phyloP scores from a whole-genome alignment of 208 protist genomes.

The Wallacemonas sp. region DNA sequence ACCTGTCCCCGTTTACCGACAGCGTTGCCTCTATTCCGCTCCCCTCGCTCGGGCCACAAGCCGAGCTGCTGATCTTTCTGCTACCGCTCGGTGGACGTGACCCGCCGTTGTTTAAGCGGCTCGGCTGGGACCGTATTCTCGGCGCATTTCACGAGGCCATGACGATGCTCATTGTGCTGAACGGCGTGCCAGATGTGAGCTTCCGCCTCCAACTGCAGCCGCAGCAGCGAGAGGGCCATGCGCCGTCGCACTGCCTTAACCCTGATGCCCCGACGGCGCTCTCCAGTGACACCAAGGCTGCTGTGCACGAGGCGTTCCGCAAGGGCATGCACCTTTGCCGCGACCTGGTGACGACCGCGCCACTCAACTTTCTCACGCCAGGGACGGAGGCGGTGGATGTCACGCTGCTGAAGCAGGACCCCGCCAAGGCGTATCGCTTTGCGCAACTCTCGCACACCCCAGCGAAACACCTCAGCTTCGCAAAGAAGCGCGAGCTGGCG shows the following conservation, averaged over 20 bases:
- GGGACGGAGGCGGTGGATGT: slow-evolving; percentile 67
- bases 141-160: slow-evolving; percentile 59
- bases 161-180: slow-evolving; percentile 59
- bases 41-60: slow-evolving; percentile 32
- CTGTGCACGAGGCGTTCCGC: slow-evolving; percentile 42
- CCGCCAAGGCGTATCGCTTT: slow-evolving; percentile 55
- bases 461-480: slow-evolving; percentile 38
- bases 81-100: slow-evolving; percentile 75
- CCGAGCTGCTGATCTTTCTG: slow-evolving; percentile 54
- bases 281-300: slow-evolving; percentile 14
- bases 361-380: slow-evolving; percentile 41
- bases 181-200: slow-evolving; percentile 34
- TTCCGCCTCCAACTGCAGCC: slow-evolving; percentile 10
- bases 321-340: slow-evolving; percentile 58
- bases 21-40: slow-evolving; percentile 45
- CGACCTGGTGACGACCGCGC: slow-evolving; percentile 34
- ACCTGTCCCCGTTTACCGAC: slow-evolving; percentile 54
- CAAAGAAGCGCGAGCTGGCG: slow-evolving; percentile 35
- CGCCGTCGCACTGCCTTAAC: slow-evolving; percentile 1
- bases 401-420: slow-evolving; percentile 46
- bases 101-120: slow-evolving; percentile 32
- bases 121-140: slow-evolving; percentile 70
- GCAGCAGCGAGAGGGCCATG: no score
- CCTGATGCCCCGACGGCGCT: not conserved
- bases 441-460: slow-evolving; percentile 60